These are phyloP conservation scores for Pichia kluyveri DNA, from an alignment of 805 yeast genomes.

Conservation along the genomic window DNA sequence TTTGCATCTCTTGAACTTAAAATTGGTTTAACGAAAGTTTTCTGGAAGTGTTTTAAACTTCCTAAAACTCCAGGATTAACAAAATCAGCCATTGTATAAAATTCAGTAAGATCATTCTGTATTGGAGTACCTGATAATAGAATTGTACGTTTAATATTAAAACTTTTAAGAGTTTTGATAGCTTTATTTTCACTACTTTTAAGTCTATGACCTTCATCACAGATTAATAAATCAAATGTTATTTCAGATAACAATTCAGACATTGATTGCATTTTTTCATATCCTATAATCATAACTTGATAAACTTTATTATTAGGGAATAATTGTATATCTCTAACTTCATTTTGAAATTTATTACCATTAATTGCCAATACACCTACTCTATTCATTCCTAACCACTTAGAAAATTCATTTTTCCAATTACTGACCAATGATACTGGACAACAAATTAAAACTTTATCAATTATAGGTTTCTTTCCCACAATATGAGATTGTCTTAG, in stretches of 20 bases:
- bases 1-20: slow-evolving; percentile 57
- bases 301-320: slow-evolving; percentile 64
- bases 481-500: slow-evolving; percentile 51
- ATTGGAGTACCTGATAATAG: slow-evolving; percentile 61
- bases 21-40: slow-evolving; percentile 62
- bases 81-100: slow-evolving; percentile 71
- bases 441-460: slow-evolving; percentile 70
- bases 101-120: slow-evolving; percentile 84
- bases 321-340: slow-evolving; percentile 45
- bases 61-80: slow-evolving; percentile 81
- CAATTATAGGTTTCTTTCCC: slow-evolving; percentile 27
- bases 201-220: slow-evolving; percentile 94
- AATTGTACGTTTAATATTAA: slow-evolving; percentile 49
- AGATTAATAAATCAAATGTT: slow-evolving; percentile 60
- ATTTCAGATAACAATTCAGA: slow-evolving; percentile 38
- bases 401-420: slow-evolving; percentile 82
- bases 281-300: slow-evolving; percentile 79
- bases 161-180: slow-evolving; percentile 47
- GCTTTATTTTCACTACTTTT: slow-evolving; percentile 70
- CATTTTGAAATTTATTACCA: slow-evolving; percentile 41
- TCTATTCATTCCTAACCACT: slow-evolving; percentile 70
- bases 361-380: slow-evolving; percentile 59
- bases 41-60: slow-evolving; percentile 43
- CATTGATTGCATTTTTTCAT: slow-evolving; percentile 64
- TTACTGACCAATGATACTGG: slow-evolving; percentile 85